Percentiles rank a stretch among this genome's conserved stretches.
Evolutionary conservation across 148 eudicot genomes (phyloP).

Genomic region (Heliamphora exappendiculata): DNA sequence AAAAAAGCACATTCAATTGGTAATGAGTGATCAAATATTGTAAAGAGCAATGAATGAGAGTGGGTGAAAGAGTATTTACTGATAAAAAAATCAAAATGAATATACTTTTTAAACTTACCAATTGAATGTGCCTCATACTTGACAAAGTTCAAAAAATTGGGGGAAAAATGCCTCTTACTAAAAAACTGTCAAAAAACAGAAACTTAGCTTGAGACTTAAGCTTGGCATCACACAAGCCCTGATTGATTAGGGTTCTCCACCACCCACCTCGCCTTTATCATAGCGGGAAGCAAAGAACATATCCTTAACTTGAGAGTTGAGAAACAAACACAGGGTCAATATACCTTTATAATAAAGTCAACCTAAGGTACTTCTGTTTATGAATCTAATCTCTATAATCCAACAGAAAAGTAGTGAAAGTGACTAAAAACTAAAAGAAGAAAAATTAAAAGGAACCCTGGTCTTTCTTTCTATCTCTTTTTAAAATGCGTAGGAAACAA

Average conservation of each 20-base stretch:
- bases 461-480: background rate
- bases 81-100: too few species aligned
- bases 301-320: slow-evolving; percentile 4
- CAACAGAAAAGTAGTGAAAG: background rate
- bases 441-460: background rate
- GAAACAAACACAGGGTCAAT: background rate
- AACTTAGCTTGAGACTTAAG: slow-evolving; percentile 6
- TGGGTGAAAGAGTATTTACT: too few species aligned
- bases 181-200: too few species aligned
- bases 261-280: background rate
- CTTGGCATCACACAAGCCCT: slow-evolving; percentile 6
- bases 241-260: slow-evolving; percentile 8
- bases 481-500: too few species aligned
- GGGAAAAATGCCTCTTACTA: too few species aligned
- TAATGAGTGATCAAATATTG: too few species aligned
- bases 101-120: too few species aligned
- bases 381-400: background rate
- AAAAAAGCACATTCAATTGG: too few species aligned
- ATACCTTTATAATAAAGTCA: background rate
- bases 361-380: background rate
- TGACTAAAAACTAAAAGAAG: background rate
- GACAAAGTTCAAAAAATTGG: too few species aligned
- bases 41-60: too few species aligned
- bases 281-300: slow-evolving; percentile 9
- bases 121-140: too few species aligned